Evolutionary conservation across 1,284 basidiomycete species (phyloP).

Genomic region (Vanrija pseudolonga): DNA sequence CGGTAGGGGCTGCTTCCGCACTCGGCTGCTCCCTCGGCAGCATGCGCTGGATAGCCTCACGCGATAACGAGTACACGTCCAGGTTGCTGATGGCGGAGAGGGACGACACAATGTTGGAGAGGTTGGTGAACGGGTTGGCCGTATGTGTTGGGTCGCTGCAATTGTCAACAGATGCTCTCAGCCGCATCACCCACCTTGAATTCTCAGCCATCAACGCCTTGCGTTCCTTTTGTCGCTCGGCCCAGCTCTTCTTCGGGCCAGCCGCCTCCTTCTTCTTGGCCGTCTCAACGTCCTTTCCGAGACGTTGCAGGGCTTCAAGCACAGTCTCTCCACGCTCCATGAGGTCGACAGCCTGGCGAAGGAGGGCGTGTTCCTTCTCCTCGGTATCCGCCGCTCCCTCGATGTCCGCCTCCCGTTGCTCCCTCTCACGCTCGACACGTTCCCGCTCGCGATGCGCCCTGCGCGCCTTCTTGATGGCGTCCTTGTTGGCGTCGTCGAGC

Average conservation of each 20-base stretch:
- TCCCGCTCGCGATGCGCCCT: conserved; percentile 68
- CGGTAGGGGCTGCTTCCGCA: background rate
- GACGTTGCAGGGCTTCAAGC: conserved; percentile 78
- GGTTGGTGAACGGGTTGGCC: conserved; percentile 44
- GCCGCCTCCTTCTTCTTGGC: conserved; percentile 43
- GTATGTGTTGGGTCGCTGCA: conserved; percentile 22
- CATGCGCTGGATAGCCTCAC: conserved; percentile 49
- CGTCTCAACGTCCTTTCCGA: conserved; percentile 71
- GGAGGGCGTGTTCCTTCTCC: conserved; percentile 61
- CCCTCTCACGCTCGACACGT: conserved; percentile 63
- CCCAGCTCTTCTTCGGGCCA: conserved; percentile 47
- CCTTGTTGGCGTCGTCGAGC: conserved; percentile 86
- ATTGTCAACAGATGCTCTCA: conserved; percentile 1
- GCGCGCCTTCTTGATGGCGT: conserved; percentile 77
- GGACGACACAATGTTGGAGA: conserved; percentile 45
- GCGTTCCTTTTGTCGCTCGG: conserved; percentile 46
- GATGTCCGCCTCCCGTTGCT: conserved; percentile 56
- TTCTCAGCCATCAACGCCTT: background rate
- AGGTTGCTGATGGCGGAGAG: conserved; percentile 46
- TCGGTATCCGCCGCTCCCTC: conserved; percentile 49
- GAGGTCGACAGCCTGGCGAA: conserved; percentile 65
- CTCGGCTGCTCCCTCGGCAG: conserved; percentile 26
- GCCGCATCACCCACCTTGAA: background rate
- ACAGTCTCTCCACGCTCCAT: conserved; percentile 88
- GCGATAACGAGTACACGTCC: conserved; percentile 49